Conservation (phyloP, 495 filamentous ascomycete genomes). For the Lasiosphaeria ovina region DNA sequence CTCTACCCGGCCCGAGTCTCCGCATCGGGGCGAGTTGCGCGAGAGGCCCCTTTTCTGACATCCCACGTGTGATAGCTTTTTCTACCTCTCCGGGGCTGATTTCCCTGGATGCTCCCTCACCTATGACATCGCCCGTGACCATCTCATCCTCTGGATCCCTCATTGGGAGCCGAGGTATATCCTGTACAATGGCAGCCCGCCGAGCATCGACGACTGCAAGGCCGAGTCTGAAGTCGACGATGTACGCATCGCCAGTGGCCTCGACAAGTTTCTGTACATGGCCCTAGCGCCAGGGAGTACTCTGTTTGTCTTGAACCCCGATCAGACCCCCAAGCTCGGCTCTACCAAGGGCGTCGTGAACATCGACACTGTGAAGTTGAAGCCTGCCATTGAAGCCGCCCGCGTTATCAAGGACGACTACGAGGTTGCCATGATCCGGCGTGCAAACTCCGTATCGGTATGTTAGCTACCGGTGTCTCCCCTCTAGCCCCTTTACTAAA, state of each 20-base stretch:
- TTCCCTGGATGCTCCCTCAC: constrained; percentile 61
- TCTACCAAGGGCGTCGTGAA: constrained; percentile 31
- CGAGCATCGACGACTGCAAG: constrained; percentile 49
- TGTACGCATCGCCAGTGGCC: constrained; percentile 39
- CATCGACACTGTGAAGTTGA: constrained; percentile 48
- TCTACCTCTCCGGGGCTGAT: constrained; percentile 62
- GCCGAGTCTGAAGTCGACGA: constrained; percentile 53
- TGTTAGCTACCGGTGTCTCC: not conserved
- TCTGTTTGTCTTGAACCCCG: constrained; percentile 42
- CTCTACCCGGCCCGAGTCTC: not conserved
- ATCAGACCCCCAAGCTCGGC: constrained; percentile 41
- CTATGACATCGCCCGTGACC: constrained; percentile 59
- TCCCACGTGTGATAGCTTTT: constrained; percentile 47
- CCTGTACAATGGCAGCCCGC: constrained; percentile 61
- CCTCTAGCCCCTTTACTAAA: not conserved
- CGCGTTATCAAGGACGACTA: constrained; percentile 77
- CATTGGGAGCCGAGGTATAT: constrained; percentile 52
- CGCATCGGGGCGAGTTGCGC: not conserved
- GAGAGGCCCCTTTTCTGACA: constrained; percentile 2
- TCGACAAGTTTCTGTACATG: constrained; percentile 34
- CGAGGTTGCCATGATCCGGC: constrained; percentile 74
- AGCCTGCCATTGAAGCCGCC: constrained; percentile 66
- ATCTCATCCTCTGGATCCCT: constrained; percentile 60
- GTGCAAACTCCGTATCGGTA: constrained; percentile 70
- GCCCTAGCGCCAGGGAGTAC: constrained; percentile 31